A percentile compares a stretch with the other conserved stretches of the same genome.
Conservation (phyloP, 768 basidiomycete species). For the Tylopilus sp. region DNA sequence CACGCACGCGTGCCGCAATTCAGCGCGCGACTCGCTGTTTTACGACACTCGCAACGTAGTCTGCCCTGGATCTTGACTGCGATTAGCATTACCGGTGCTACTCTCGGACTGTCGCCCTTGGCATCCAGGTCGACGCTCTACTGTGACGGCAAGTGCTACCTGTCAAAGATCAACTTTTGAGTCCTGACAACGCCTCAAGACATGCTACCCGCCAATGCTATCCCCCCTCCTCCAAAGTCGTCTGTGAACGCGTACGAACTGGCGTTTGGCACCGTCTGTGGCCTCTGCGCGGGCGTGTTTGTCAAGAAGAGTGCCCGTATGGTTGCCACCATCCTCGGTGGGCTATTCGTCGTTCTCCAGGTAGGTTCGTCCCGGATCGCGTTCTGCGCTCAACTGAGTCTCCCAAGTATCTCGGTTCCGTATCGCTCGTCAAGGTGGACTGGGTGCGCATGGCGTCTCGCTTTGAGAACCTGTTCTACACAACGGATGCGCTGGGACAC, state of each 20-base stretch:
- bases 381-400: neutral
- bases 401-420: constrained; percentile 72
- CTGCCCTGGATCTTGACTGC: constrained; percentile 24
- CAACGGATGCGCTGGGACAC: constrained; percentile 51
- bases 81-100: constrained; percentile 38
- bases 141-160: constrained; percentile 49
- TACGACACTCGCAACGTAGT: constrained; percentile 5
- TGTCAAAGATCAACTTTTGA: neutral
- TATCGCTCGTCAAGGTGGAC: constrained; percentile 71
- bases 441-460: constrained; percentile 63
- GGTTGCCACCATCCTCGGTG: constrained; percentile 84
- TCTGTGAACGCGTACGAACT: constrained; percentile 78
- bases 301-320: constrained; percentile 91
- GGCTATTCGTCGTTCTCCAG: constrained; percentile 87
- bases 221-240: constrained; percentile 58
- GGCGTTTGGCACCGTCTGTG: constrained; percentile 83
- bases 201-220: constrained; percentile 4
- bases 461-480: constrained; percentile 76
- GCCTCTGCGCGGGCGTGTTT: constrained; percentile 89
- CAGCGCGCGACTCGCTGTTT: neutral
- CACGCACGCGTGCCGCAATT: neutral
- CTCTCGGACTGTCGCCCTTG: constrained; percentile 42
- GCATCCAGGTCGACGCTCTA: constrained; percentile 34
- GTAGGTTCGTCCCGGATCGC: constrained; percentile 38
- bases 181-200: constrained; percentile 10